phyloP scores from a whole-genome alignment of 441 rosid genomes.

The Omphalea diandra region DNA sequence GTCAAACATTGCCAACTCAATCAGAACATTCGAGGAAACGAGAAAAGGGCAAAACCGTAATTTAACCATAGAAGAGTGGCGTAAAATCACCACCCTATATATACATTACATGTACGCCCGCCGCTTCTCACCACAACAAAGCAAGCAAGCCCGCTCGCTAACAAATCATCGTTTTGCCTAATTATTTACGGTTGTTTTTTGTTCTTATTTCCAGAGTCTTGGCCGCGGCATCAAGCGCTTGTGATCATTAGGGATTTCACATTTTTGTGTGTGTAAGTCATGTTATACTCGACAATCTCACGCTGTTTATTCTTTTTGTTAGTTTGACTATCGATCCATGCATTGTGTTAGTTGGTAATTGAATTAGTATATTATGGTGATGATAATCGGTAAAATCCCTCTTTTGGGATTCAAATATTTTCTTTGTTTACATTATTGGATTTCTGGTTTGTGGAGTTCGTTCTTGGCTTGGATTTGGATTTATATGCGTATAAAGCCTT shows the following conservation, averaged over 20 bases:
- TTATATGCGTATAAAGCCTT: too few relatives aligned
- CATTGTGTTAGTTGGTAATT: too few relatives aligned
- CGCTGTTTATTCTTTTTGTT: too few relatives aligned
- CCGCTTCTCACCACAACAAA: background rate
- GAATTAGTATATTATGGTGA: too few relatives aligned
- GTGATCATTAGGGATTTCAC: background rate
- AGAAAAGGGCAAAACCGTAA: conserved; percentile 6
- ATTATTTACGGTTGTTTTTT: background rate
- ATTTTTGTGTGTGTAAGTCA: conserved; percentile 17
- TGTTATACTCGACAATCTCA: too few relatives aligned
- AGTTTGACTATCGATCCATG: background rate
- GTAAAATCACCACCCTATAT: background rate
- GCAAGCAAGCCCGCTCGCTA: too few relatives aligned
- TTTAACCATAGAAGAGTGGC: background rate
- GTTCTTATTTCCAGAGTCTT: background rate
- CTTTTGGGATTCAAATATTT: too few relatives aligned
- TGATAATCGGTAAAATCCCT: too few relatives aligned
- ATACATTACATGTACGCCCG: background rate
- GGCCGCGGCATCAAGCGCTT: background rate
- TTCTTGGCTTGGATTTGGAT: too few relatives aligned
- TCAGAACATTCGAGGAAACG: background rate
- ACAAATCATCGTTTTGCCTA: too few relatives aligned
- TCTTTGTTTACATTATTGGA: too few relatives aligned
- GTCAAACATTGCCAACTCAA: background rate
- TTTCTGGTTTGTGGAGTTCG: too few relatives aligned